These are phyloP conservation scores for Capsicum chinense DNA, from an alignment of 257 asterid genomes.

Conservation along the genomic window DNA sequence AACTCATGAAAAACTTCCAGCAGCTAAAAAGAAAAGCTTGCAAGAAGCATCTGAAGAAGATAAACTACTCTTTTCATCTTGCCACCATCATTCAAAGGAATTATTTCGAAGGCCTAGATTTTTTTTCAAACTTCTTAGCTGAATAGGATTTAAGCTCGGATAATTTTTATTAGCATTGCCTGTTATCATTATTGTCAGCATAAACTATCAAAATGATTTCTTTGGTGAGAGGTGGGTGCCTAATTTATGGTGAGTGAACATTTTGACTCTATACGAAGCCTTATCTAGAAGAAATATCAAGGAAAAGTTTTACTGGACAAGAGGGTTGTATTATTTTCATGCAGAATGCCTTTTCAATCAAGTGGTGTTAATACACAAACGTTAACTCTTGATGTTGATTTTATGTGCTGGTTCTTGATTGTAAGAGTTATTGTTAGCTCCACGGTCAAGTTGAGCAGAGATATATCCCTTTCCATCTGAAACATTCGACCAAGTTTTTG, in stretches of 20 bases:
- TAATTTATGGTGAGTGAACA: conserved; percentile 1
- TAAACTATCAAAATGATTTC: background rate
- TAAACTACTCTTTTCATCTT: conserved; percentile 11
- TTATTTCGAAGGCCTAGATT: conserved; percentile 6
- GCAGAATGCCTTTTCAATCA: background rate
- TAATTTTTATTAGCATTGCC: background rate
- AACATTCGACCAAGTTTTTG: background rate
- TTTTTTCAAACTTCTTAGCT: conserved; percentile 18
- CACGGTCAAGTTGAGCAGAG: background rate
- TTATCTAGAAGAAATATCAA: background rate
- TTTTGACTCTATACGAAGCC: background rate
- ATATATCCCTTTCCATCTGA: conserved; percentile 21
- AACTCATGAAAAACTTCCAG: conserved; percentile 1
- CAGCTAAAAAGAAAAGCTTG: background rate
- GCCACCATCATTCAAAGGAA: background rate
- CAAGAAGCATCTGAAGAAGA: conserved; percentile 18
- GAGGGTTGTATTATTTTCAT: background rate
- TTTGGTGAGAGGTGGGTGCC: conserved; percentile 9
- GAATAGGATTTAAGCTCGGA: conserved; percentile 11
- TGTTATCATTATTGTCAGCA: background rate
- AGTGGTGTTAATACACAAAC: background rate
- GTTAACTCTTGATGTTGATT: conserved; percentile 15
- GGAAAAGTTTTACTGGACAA: background rate
- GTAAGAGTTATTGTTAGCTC: conserved; percentile 9
- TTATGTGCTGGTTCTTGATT: conserved; percentile 11